Evolutionary conservation across 495 filamentous ascomycete genomes (phyloP).

Genomic region (Aspergillus bertholletiae): DNA sequence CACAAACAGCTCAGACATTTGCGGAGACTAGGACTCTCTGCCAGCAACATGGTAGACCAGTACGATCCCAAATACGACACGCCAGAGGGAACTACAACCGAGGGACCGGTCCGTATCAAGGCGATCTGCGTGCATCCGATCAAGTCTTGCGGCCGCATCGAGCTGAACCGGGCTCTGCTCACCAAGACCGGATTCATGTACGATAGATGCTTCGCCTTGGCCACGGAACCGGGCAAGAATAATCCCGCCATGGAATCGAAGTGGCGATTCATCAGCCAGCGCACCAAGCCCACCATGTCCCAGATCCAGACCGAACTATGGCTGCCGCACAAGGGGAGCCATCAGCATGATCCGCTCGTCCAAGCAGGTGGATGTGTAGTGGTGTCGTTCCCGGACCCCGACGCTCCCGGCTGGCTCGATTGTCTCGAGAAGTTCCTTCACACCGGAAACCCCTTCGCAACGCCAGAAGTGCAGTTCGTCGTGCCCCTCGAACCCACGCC

Average conservation of each 20-base stretch:
- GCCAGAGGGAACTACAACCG: background rate
- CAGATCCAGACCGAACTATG: constrained; percentile 14
- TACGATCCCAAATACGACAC: constrained; percentile 7
- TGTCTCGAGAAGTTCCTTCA: constrained; percentile 9
- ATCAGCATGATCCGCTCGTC: constrained; percentile 3
- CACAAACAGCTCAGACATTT: constrained; percentile 4
- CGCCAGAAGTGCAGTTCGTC: constrained; percentile 8
- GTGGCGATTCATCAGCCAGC: constrained; percentile 23
- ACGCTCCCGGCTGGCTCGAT: constrained; percentile 5
- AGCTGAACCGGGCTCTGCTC: constrained; percentile 11
- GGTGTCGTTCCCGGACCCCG: constrained; percentile 10
- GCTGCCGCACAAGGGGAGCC: constrained; percentile 5
- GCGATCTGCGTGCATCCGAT: constrained; percentile 16
- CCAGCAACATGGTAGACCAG: constrained; percentile 9
- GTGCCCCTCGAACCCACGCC: constrained; percentile 7
- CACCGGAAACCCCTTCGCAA: constrained; percentile 2
- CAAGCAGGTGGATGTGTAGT: constrained; percentile 14
- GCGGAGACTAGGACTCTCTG: background rate
- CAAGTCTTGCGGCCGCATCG: constrained; percentile 17
- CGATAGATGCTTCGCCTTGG: constrained; percentile 14
- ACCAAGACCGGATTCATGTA: constrained; percentile 16
- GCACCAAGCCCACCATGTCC: constrained; percentile 20
- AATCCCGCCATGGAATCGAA: background rate
- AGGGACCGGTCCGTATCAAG: constrained; percentile 10
- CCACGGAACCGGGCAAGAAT: background rate